Evolutionary conservation across 352 stramenopile genomes (phyloP).

Genomic region (Globisporangium rhizosaccharum): DNA sequence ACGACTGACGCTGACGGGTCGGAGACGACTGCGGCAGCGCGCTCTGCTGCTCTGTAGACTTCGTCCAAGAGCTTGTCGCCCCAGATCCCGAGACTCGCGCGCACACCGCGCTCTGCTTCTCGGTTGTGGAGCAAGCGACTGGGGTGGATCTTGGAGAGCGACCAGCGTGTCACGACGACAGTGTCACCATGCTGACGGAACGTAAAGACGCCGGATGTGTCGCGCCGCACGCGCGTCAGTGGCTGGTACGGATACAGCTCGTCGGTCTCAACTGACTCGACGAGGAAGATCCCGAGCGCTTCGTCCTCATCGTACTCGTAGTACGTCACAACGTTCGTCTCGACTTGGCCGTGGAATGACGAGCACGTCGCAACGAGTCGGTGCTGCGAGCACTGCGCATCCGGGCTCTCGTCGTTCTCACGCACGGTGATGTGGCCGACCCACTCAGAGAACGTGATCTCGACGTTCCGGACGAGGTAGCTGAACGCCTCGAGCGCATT

Average conservation of each 20-base stretch:
- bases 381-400: constrained; percentile 1
- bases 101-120: background rate
- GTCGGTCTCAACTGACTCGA: constrained; percentile 44
- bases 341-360: background rate
- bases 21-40: background rate
- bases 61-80: constrained; percentile 3
- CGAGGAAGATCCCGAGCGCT: constrained; percentile 14
- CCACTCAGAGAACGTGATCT: constrained; percentile 56
- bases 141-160: constrained; percentile 1
- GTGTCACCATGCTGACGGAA: constrained; percentile 11
- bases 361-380: constrained; percentile 1
- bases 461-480: constrained; percentile 35
- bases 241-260: constrained; percentile 38
- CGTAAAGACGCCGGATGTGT: constrained; percentile 36
- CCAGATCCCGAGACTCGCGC: constrained; percentile 3
- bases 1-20: too few species aligned
- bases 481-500: constrained; percentile 31
- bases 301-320: background rate
- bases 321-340: constrained; percentile 6
- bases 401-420: constrained; percentile 10
- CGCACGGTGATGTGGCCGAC: constrained; percentile 8
- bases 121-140: background rate
- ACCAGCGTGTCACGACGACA: constrained; percentile 10
- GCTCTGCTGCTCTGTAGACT: background rate
- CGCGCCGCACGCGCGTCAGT: constrained; percentile 30